These are phyloP conservation scores for Leccinum broughii DNA, from an alignment of 768 basidiomycete genomes.

Conservation along the genomic window DNA sequence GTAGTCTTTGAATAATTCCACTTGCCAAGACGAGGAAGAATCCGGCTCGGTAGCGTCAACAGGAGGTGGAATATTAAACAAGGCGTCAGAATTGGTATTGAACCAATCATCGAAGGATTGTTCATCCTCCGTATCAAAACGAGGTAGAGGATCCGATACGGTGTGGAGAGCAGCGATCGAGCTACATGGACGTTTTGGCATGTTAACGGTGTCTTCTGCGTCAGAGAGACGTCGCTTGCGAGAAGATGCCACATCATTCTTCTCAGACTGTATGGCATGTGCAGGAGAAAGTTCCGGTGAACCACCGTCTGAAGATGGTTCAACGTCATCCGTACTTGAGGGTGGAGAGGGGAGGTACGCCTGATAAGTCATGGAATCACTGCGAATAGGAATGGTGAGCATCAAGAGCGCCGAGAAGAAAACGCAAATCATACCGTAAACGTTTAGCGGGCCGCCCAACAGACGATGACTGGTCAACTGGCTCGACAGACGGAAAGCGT, in stretches of 20 bases:
- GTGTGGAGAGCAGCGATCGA: conserved; percentile 20
- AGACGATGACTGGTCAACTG: too few species aligned
- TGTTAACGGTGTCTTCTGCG: conserved; percentile 16
- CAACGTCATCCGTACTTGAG: too few species aligned
- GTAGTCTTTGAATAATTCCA: conserved; percentile 37
- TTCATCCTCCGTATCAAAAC: conserved; percentile 14
- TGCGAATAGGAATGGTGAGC: too few species aligned
- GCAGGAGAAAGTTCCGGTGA: too few species aligned
- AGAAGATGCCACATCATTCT: background rate
- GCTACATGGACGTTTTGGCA: conserved; percentile 29
- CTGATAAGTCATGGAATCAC: too few species aligned
- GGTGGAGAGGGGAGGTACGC: too few species aligned
- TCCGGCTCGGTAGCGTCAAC: conserved; percentile 30
- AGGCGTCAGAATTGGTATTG: conserved; percentile 20
- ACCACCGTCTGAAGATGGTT: too few species aligned
- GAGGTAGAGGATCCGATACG: conserved; percentile 34
- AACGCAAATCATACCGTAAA: too few species aligned
- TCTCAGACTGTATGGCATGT: too few species aligned
- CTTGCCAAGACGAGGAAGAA: conserved; percentile 28
- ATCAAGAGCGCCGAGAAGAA: too few species aligned
- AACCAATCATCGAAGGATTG: conserved; percentile 40
- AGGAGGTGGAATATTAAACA: conserved; percentile 31
- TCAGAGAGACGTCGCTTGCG: conserved; percentile 42
- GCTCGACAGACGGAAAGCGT: too few species aligned
- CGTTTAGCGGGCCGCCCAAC: too few species aligned